A percentile compares a stretch with the other conserved stretches of the same genome.
phyloP scores from a whole-genome alignment of 2,329 filamentous ascomycete species.

The Coleophoma eucalyptorum region DNA sequence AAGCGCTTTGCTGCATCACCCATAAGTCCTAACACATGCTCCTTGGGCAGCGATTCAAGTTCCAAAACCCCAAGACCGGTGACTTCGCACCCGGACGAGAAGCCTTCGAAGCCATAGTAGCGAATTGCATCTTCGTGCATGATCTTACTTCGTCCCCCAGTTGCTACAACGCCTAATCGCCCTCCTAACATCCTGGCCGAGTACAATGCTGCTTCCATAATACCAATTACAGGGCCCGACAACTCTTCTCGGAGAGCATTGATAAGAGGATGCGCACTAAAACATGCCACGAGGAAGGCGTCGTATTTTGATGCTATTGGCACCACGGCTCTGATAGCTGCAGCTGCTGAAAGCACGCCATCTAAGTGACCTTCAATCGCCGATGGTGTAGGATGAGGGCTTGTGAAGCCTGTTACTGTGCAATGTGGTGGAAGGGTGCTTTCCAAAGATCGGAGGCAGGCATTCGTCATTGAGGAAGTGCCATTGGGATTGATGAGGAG shows the following conservation, averaged over 20 bases:
- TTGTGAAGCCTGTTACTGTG: conserved; percentile 44
- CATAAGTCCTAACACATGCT: conserved; percentile 62
- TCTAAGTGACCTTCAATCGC: conserved; percentile 48
- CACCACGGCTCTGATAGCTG: conserved; percentile 39
- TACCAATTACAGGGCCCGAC: conserved; percentile 64
- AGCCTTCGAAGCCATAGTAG: conserved; percentile 59
- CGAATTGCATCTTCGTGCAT: conserved; percentile 70
- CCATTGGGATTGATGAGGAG: conserved; percentile 46
- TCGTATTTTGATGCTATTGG: conserved; percentile 46
- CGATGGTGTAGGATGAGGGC: conserved; percentile 41
- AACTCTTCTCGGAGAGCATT: conserved; percentile 44
- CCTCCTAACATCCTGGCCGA: conserved; percentile 45
- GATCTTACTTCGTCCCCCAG: conserved; percentile 59
- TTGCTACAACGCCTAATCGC: conserved; percentile 82
- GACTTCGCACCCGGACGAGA: conserved; percentile 28
- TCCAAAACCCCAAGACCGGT: conserved; percentile 78
- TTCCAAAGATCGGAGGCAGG: conserved; percentile 38
- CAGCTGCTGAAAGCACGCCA: conserved; percentile 44
- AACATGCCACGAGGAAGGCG: conserved; percentile 81
- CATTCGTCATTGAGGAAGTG: conserved; percentile 40
- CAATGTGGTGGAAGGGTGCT: conserved; percentile 42
- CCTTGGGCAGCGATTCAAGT: conserved; percentile 65
- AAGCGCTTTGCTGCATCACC: conserved; percentile 65
- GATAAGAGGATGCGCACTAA: conserved; percentile 78
- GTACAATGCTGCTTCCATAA: conserved; percentile 72